phyloP scores from a whole-genome alignment of 495 filamentous ascomycete species.

The Penicillium egyptiacum region DNA sequence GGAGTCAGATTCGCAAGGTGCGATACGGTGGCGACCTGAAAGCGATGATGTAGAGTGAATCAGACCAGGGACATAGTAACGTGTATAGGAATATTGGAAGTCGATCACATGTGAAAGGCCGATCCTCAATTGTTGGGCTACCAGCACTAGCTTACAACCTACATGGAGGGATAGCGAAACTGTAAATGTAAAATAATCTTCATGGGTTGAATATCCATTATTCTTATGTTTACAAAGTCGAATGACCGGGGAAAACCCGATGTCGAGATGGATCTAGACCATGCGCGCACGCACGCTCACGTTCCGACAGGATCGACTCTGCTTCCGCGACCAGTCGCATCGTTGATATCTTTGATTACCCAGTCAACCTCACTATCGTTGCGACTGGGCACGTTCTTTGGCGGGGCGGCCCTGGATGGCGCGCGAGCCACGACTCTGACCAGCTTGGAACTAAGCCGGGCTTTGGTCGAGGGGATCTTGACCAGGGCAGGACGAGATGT shows the following conservation, averaged over 20 bases:
- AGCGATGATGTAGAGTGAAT: slow-evolving; percentile 36
- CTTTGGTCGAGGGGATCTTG: slow-evolving; percentile 65
- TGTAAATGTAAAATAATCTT: neutral
- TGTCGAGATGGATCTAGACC: slow-evolving; percentile 5
- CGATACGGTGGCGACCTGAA: slow-evolving; percentile 55
- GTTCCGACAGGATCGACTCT: slow-evolving; percentile 54
- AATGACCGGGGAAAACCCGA: neutral
- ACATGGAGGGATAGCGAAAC: neutral
- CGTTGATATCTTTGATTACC: slow-evolving; percentile 65
- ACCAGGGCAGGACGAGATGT: slow-evolving; percentile 69
- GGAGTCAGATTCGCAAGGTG: slow-evolving; percentile 50
- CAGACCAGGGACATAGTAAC: neutral
- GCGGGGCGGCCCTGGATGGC: slow-evolving; percentile 62
- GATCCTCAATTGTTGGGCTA: neutral
- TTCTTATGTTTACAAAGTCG: slow-evolving; percentile 26
- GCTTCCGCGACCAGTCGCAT: slow-evolving; percentile 65
- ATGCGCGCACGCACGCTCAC: slow-evolving; percentile 9
- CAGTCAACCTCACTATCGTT: slow-evolving; percentile 69
- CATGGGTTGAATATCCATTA: slow-evolving; percentile 4
- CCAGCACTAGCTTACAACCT: neutral
- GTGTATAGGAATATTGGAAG: neutral
- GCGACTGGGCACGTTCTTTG: slow-evolving; percentile 66
- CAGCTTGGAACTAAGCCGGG: slow-evolving; percentile 65
- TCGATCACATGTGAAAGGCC: slow-evolving; percentile 26
- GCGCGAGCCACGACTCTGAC: slow-evolving; percentile 69